Evolutionary conservation across 805 yeast genomes (phyloP).

Genomic region (Teunomyces lycoperdinae): DNA sequence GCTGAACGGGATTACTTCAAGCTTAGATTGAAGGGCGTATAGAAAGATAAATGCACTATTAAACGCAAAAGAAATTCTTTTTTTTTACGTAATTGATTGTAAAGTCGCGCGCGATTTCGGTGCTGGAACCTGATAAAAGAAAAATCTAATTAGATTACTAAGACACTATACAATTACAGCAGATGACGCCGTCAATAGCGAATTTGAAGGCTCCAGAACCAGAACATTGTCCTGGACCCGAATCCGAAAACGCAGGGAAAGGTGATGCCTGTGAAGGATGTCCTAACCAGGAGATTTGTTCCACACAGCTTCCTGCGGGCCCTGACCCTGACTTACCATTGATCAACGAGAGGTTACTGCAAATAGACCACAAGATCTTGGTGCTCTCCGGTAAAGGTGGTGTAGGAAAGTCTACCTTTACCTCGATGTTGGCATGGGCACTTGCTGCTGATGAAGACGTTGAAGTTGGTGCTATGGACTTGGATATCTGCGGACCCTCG

Average conservation of each 20-base stretch:
- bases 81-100: not conserved
- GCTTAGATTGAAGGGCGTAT: slow-evolving; percentile 7
- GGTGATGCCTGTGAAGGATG: slow-evolving; percentile 95
- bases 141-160: too few relatives aligned
- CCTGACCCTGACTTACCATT: slow-evolving; percentile 91
- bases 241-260: slow-evolving; percentile 88
- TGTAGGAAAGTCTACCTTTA: slow-evolving; percentile 95
- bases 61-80: too few relatives aligned
- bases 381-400: slow-evolving; percentile 89
- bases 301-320: slow-evolving; percentile 78
- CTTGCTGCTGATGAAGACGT: slow-evolving; percentile 72
- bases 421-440: slow-evolving; percentile 96
- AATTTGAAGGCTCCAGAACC: slow-evolving; percentile 70
- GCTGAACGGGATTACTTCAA: slow-evolving; percentile 18
- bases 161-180: not conserved
- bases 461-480: slow-evolving; percentile 95
- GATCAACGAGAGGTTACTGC: slow-evolving; percentile 64
- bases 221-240: slow-evolving; percentile 98
- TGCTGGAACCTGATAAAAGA: too few relatives aligned
- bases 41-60: not conserved
- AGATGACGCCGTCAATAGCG: slow-evolving; percentile 7
- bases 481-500: slow-evolving; percentile 98
- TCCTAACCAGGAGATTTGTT: slow-evolving; percentile 89
- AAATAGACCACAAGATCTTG: slow-evolving; percentile 72
- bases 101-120: too few relatives aligned